Evolutionary conservation across 441 rosid genomes (phyloP), one percentile per base, ranked within the genome.

Genomic region (Bocquillonia castaneifolia): DNA sequence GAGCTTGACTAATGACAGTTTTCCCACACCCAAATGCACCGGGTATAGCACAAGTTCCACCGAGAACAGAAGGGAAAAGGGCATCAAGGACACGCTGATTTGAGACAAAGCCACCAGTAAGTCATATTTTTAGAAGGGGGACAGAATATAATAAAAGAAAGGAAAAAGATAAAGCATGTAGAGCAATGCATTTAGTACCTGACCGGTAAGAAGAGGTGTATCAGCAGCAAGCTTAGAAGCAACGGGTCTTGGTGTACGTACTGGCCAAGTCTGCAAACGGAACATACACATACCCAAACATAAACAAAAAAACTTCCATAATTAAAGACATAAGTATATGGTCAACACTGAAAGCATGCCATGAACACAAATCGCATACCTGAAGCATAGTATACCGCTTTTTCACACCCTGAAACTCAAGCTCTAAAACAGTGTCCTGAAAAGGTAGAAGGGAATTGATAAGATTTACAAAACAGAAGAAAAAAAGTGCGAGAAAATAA

Each of bases 21-120:
- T 95, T 95, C 47, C 99, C 99, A 87, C 99, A 90, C 12, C 99
- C 99, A 86, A 95, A 95, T 28, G 99, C 99, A 72, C 99, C 98
- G 71, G 99, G 98, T 59, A 92, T 95, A 62, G 99, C 98, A 86
- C 99, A 95, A 71, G 99, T 95, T 75, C 99, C 99, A 77, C 99
- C 98, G 74, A 95, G 97, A 76, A 95, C 98, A 0, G 99, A 95
- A 61, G 99, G 99, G 80, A 95, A 95, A 74, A 95, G 97, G 22
- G 99, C 99, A 86, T 95, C 98, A 74, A 92, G 98, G 72, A 95
- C 98, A 76, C 99, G 96, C 99, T 95, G 87, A 42, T 58, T 76
- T 25, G 28, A 39, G 71, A 80, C 18, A 67, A 59, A 69, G 29
- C 37, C 51, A 65, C 76, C 74, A 86, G 70, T 8, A 31, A 68